A percentile compares a stretch with the other conserved stretches of the same genome.
These are phyloP conservation scores for Tuber borchii DNA, from an alignment of 495 filamentous ascomycete genomes.

Conservation along the genomic window DNA sequence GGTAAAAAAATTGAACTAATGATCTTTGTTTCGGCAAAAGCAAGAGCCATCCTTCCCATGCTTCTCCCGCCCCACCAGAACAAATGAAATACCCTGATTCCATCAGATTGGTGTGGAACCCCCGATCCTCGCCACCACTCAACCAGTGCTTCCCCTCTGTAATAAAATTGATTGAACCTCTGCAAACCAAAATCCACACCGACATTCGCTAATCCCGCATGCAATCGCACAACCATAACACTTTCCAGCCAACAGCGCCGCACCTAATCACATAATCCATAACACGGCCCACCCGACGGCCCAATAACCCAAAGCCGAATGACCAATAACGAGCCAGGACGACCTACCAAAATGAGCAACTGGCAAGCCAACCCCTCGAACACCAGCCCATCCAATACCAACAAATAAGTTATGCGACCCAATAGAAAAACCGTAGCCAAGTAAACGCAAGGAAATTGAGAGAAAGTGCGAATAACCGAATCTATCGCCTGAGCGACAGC, in stretches of 20 bases:
- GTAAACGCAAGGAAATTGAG: not conserved
- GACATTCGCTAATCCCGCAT: not conserved
- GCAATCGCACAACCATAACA: not conserved
- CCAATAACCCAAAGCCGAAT: not conserved
- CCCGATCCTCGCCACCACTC: not conserved
- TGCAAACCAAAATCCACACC: not conserved
- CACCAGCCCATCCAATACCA: not conserved
- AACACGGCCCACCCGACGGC: not conserved
- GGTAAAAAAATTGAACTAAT: not conserved
- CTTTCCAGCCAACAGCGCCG: not conserved
- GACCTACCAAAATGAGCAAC: not conserved
- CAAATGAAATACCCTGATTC: not conserved
- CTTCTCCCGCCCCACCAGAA: not conserved
- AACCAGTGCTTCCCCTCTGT: not conserved
- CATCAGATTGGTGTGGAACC: not conserved
- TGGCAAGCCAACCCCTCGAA: too few relatives aligned
- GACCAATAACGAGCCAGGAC: not conserved
- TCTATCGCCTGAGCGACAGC: not conserved
- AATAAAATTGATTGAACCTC: too few relatives aligned
- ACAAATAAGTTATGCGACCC: not conserved
- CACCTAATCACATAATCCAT: not conserved
- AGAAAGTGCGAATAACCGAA: not conserved
- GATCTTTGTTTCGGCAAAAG: not conserved
- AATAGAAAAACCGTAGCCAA: not conserved
- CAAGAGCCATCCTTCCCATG: not conserved